These are phyloP conservation scores for Trichosporon sp. DNA, from an alignment of 1,284 basidiomycete genomes.

Conservation along the genomic window DNA sequence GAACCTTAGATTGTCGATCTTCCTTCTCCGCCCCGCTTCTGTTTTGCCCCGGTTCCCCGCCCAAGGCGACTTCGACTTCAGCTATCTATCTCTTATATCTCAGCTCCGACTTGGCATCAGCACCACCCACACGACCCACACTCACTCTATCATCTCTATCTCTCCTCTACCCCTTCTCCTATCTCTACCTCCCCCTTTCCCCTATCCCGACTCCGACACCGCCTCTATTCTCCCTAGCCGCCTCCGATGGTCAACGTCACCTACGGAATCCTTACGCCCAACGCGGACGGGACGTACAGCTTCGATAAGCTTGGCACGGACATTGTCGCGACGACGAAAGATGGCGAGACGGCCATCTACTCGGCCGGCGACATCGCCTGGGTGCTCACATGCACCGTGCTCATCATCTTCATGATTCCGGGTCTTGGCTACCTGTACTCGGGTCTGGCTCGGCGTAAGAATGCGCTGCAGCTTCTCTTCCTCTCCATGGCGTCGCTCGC, in stretches of 20 bases:
- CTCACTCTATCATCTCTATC: neutral
- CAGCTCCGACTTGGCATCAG: neutral
- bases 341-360: conserved; percentile 58
- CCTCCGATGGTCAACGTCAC: conserved; percentile 36
- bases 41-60: neutral
- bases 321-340: conserved; percentile 36
- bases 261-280: conserved; percentile 31
- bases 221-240: neutral
- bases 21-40: neutral
- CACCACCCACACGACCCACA: neutral
- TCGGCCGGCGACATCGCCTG: conserved; percentile 80
- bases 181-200: neutral
- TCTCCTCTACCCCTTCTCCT: neutral
- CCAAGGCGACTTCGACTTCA: neutral
- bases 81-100: neutral
- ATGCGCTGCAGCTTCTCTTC: conserved; percentile 61
- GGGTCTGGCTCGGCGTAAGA: conserved; percentile 73
- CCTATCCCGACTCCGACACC: neutral
- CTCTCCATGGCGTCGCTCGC: conserved; percentile 69
- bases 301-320: conserved; percentile 40
- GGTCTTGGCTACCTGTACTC: conserved; percentile 81
- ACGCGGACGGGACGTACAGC: conserved; percentile 28
- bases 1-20: conserved; percentile 3
- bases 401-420: conserved; percentile 67
- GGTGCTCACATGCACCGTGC: conserved; percentile 74